A percentile compares a stretch with the other conserved stretches of the same genome.
Evolutionary conservation across 257 asterid species (phyloP).

Genomic region (Solanum clarkiae): DNA sequence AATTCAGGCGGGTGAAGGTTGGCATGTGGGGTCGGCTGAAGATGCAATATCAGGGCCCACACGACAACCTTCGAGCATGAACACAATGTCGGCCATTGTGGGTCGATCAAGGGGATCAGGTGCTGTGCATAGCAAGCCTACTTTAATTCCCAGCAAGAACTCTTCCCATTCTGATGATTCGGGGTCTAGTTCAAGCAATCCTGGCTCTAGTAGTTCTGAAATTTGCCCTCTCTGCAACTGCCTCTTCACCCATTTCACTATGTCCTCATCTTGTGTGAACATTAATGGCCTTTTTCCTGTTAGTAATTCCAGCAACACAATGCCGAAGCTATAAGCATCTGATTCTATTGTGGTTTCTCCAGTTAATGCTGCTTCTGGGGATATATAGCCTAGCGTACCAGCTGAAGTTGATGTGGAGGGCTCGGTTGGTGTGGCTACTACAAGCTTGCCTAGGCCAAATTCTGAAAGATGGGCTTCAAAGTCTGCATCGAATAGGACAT

Average conservation of each 20-base stretch:
- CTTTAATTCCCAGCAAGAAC: slow-evolving; percentile 65
- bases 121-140: slow-evolving; percentile 66
- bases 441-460: slow-evolving; percentile 51
- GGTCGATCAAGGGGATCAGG: slow-evolving; percentile 60
- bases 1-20: slow-evolving; percentile 43
- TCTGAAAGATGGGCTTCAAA: slow-evolving; percentile 70
- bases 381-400: slow-evolving; percentile 49
- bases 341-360: slow-evolving; percentile 37
- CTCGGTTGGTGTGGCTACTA: slow-evolving; percentile 16
- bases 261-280: slow-evolving; percentile 61
- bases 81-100: slow-evolving; percentile 57
- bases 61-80: slow-evolving; percentile 77
- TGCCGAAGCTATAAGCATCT: slow-evolving; percentile 64
- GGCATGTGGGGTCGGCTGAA: slow-evolving; percentile 54
- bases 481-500: slow-evolving; percentile 61
- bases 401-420: slow-evolving; percentile 41
- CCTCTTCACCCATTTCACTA: slow-evolving; percentile 65
- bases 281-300: slow-evolving; percentile 63
- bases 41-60: slow-evolving; percentile 54
- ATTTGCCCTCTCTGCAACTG: slow-evolving; percentile 66
- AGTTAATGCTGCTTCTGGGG: slow-evolving; percentile 43
- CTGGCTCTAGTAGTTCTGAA: slow-evolving; percentile 59
- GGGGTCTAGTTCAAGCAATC: slow-evolving; percentile 63
- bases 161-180: slow-evolving; percentile 85
- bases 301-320: slow-evolving; percentile 47